phyloP scores from a whole-genome alignment of 2,329 filamentous ascomycete genomes.

The Leptographium flavum region DNA sequence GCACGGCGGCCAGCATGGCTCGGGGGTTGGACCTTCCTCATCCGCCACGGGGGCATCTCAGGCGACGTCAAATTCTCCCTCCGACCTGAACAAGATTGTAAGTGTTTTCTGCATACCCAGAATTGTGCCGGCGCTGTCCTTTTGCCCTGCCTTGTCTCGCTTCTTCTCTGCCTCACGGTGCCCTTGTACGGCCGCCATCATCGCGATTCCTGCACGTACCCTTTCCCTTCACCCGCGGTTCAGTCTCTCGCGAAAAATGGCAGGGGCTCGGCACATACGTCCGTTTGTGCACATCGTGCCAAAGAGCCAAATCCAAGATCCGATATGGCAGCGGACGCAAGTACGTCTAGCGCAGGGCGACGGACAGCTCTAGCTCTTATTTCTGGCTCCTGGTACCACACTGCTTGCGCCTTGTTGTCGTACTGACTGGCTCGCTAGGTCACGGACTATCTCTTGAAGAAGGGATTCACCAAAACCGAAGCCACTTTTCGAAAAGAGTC shows the following conservation, averaged over 20 bases:
- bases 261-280: too few relatives aligned
- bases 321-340: too few relatives aligned
- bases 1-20: conserved; percentile 10
- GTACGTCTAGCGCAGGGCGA: too few relatives aligned
- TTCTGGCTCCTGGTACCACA: too few relatives aligned
- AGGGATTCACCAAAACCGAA: conserved; percentile 86
- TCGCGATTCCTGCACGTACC: too few relatives aligned
- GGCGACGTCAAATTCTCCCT: conserved; percentile 36
- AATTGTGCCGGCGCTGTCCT: not conserved
- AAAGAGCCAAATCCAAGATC: too few relatives aligned
- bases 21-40: conserved; percentile 10
- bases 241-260: not conserved
- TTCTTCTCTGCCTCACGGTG: too few relatives aligned
- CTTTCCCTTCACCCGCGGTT: not conserved
- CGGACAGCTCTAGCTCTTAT: too few relatives aligned
- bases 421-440: conserved; percentile 30
- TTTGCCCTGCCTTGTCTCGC: not conserved
- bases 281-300: too few relatives aligned
- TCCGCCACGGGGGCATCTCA: conserved; percentile 7
- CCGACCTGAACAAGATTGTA: conserved; percentile 90
- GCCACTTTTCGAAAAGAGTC: conserved; percentile 87
- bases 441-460: conserved; percentile 89
- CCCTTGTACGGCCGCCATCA: too few relatives aligned
- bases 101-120: conserved; percentile 21
- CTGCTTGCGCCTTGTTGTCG: too few relatives aligned